Conservation (phyloP, 78 protist species). For the Dictyostelium citrinum region DNA sequence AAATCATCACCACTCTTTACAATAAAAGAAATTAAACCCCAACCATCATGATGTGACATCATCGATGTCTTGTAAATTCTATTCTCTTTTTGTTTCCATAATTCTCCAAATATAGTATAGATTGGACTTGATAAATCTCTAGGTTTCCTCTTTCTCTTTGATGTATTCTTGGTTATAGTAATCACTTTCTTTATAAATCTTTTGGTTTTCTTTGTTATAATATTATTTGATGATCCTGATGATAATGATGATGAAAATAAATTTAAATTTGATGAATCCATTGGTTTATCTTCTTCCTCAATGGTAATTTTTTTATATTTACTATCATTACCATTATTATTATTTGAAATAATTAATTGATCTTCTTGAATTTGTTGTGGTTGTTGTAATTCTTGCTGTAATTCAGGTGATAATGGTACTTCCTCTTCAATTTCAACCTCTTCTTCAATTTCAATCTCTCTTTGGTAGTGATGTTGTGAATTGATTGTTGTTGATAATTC, state of each 20-base stretch:
- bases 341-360: neutral
- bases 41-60: neutral
- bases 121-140: neutral
- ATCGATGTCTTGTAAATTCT: constrained; percentile 10
- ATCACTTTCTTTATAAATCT: neutral
- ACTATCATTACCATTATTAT: neutral
- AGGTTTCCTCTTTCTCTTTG: neutral
- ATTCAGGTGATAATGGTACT: neutral
- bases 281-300: neutral
- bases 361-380: neutral
- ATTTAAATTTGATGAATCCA: neutral
- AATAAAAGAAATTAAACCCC: constrained; percentile 81
- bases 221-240: neutral
- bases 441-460: neutral
- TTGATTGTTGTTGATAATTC: neutral
- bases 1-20: constrained; percentile 88
- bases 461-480: neutral
- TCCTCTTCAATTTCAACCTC: neutral
- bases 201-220: neutral
- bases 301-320: neutral
- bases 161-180: neutral
- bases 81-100: constrained; percentile 66
- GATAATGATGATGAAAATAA: neutral
- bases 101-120: constrained; percentile 54
- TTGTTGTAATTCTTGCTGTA: neutral